Conservation (phyloP, 2,329 filamentous ascomycete species). For the Myriangium duriaei region DNA sequence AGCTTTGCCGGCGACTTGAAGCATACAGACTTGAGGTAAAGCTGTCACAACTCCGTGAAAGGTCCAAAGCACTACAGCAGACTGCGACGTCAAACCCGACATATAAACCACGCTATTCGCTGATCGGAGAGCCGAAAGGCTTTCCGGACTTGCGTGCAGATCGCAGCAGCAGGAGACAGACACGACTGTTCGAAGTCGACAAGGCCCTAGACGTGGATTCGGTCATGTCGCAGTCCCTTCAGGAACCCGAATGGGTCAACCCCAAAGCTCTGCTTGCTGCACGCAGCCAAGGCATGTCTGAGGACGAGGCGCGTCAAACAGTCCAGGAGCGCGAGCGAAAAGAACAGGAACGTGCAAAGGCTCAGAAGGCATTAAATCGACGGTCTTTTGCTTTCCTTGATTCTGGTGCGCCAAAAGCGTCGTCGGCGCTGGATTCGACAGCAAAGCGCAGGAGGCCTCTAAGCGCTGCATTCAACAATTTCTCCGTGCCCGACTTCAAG, state of each 20-base stretch:
- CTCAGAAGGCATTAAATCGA: conserved; percentile 3
- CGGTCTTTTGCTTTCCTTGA: conserved; percentile 5
- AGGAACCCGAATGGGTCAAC: conserved; percentile 2
- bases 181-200: background rate
- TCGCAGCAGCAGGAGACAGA: background rate
- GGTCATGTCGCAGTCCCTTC: background rate
- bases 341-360: conserved; percentile 2
- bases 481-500: conserved; percentile 10
- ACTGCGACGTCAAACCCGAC: conserved; percentile 4
- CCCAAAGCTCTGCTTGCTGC: conserved; percentile 6
- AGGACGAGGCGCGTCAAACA: conserved; percentile 1
- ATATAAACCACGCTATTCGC: conserved; percentile 5
- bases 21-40: conserved; percentile 11
- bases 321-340: conserved; percentile 1
- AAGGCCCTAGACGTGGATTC: conserved; percentile 2
- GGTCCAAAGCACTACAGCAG: conserved; percentile 4
- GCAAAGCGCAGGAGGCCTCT: conserved; percentile 8
- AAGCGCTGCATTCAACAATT: conserved; percentile 12
- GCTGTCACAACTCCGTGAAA: conserved; percentile 10
- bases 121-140: background rate
- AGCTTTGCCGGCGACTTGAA: conserved; percentile 11
- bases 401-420: conserved; percentile 5
- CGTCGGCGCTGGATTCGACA: conserved; percentile 1
- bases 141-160: background rate
- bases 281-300: conserved; percentile 4